phyloP scores from a whole-genome alignment of 495 filamentous ascomycete genomes.

The Podospora sp. region DNA sequence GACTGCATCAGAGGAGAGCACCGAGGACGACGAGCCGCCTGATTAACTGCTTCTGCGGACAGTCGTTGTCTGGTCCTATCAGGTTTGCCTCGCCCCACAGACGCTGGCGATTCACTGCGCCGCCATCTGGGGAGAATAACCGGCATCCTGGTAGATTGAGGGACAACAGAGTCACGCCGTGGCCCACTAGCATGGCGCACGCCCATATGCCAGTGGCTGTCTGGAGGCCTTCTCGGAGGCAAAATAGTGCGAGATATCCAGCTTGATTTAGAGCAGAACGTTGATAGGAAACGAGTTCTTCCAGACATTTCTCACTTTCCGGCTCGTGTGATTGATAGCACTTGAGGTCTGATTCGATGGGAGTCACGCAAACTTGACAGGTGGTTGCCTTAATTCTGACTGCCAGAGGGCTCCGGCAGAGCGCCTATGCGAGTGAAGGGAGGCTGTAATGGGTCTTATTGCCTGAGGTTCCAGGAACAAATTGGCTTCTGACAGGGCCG shows the following conservation, averaged over 20 bases:
- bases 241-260: neutral
- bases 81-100: slow-evolving; percentile 13
- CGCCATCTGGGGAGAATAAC: neutral
- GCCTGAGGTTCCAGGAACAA: too few relatives aligned
- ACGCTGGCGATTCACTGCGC: neutral
- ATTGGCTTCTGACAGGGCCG: too few relatives aligned
- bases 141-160: slow-evolving; percentile 45
- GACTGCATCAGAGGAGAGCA: slow-evolving; percentile 38
- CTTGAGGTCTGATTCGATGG: too few relatives aligned
- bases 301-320: neutral
- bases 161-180: slow-evolving; percentile 49
- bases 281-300: neutral
- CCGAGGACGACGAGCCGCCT: slow-evolving; percentile 50
- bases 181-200: slow-evolving; percentile 30
- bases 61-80: slow-evolving; percentile 59
- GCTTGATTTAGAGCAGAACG: neutral
- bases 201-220: neutral
- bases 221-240: neutral
- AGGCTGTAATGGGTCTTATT: too few relatives aligned
- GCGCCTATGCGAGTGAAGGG: too few relatives aligned
- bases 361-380: too few relatives aligned
- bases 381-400: too few relatives aligned
- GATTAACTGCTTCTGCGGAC: slow-evolving; percentile 47
- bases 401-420: too few relatives aligned
- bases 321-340: neutral